These are phyloP conservation scores for Boletus subcaerulescens DNA, from an alignment of 768 basidiomycete genomes.

Conservation along the genomic window DNA sequence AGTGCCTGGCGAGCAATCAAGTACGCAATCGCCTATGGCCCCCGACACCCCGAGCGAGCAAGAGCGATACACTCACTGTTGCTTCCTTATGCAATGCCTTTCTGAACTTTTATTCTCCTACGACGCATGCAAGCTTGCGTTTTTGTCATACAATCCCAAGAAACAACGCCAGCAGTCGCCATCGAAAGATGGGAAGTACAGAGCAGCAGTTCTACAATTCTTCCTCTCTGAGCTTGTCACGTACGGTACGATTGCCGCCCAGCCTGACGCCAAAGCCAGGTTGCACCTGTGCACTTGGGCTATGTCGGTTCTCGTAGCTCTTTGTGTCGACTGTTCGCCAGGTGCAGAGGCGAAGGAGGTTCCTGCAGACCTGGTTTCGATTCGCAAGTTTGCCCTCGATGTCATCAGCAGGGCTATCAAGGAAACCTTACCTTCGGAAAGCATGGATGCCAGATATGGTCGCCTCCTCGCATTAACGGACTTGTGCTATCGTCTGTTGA, in stretches of 20 bases:
- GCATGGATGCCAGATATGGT: conserved; percentile 77
- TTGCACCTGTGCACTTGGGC: conserved; percentile 78
- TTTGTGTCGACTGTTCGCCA: conserved; percentile 84
- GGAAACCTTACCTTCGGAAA: conserved; percentile 60
- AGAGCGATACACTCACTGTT: conserved; percentile 51
- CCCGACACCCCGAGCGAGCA: conserved; percentile 18
- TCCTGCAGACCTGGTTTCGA: conserved; percentile 73
- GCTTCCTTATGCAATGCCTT: conserved; percentile 87
- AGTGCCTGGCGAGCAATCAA: conserved; percentile 12
- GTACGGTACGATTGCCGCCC: conserved; percentile 67
- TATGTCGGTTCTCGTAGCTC: conserved; percentile 84
- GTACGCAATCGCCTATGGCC: conserved; percentile 11
- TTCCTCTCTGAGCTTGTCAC: conserved; percentile 82
- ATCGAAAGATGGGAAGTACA: conserved; percentile 67
- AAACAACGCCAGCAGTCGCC: conserved; percentile 51
- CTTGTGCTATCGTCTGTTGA: conserved; percentile 83
- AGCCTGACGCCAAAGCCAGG: conserved; percentile 52
- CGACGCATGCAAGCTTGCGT: conserved; percentile 83
- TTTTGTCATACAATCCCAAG: conserved; percentile 75
- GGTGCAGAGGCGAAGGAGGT: conserved; percentile 71
- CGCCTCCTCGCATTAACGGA: conserved; percentile 84
- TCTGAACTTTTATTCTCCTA: conserved; percentile 94
- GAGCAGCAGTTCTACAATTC: conserved; percentile 70
- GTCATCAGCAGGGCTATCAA: conserved; percentile 84
- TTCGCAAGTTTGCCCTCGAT: conserved; percentile 91